These are phyloP conservation scores for Macrolepiota dolichaula DNA, from an alignment of 768 basidiomycete species.

Conservation along the genomic window DNA sequence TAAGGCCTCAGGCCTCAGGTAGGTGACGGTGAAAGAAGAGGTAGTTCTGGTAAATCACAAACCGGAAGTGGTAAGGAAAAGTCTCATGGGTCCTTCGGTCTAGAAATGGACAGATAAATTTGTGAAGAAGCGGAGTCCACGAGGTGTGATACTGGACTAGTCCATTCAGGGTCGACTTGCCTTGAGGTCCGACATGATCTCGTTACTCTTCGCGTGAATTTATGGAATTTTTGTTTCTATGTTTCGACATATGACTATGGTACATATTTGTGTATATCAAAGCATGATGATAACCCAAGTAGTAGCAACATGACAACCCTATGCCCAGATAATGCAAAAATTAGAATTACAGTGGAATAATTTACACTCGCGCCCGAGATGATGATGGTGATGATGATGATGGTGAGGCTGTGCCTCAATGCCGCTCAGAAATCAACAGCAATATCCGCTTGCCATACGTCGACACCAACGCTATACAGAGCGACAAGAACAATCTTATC, in stretches of 20 bases:
- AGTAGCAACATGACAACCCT: neutral
- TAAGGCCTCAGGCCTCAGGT: neutral
- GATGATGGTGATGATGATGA: neutral
- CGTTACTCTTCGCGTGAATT: neutral
- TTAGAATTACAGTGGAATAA: neutral
- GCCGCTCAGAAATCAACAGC: conserved; percentile 29
- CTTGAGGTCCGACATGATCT: neutral
- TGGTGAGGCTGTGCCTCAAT: neutral
- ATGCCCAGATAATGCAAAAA: neutral
- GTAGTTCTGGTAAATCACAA: neutral
- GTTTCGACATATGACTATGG: neutral
- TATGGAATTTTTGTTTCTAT: neutral
- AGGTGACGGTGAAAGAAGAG: neutral
- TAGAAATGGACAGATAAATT: neutral
- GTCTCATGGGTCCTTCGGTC: neutral
- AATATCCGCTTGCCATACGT: conserved; percentile 51
- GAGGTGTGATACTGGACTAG: neutral
- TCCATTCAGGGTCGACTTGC: neutral
- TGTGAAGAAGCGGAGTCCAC: neutral
- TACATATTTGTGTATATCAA: neutral
- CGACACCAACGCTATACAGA: conserved; percentile 38
- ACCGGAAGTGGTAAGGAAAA: neutral
- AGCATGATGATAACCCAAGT: neutral
- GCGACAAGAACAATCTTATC: conserved; percentile 41
- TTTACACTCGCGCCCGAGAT: neutral